Evolutionary conservation across 2,329 filamentous ascomycete genomes (phyloP).

Genomic region (Bipolaris cookei): DNA sequence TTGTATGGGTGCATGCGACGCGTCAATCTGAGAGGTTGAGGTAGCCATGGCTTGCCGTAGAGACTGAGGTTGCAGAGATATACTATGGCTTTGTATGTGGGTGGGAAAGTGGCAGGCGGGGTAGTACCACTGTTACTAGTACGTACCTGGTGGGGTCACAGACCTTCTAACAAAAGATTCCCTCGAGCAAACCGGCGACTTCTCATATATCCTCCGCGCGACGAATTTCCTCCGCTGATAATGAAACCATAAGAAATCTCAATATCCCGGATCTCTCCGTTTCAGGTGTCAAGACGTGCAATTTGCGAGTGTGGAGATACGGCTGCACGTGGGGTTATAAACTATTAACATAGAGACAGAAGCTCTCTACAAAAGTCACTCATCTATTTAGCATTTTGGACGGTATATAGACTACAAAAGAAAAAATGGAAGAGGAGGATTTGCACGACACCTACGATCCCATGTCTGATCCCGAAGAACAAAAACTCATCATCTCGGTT

Average conservation of each 20-base stretch:
- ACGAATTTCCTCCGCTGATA: too few species aligned
- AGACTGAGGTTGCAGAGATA: neutral
- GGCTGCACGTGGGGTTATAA: neutral
- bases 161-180: conserved; percentile 1
- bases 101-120: conserved; percentile 7
- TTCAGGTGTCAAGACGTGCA: neutral
- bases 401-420: neutral
- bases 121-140: neutral
- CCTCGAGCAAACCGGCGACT: neutral
- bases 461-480: conserved; percentile 78
- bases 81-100: conserved; percentile 2
- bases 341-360: too few species aligned
- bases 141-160: neutral
- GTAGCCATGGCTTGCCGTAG: conserved; percentile 27
- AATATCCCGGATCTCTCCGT: neutral
- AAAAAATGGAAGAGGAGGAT: conserved; percentile 37
- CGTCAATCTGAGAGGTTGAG: conserved; percentile 18
- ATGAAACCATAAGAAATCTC: neutral
- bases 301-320: neutral
- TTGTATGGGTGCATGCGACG: conserved; percentile 54
- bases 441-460: conserved; percentile 71
- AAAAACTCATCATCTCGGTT: conserved; percentile 77
- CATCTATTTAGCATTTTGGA: neutral
- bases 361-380: neutral
- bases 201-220: neutral